Evolutionary conservation across 2,329 filamentous ascomycete species (phyloP), one percentile per base, ranked within the genome.

Genomic region (Fusarium siculi): DNA sequence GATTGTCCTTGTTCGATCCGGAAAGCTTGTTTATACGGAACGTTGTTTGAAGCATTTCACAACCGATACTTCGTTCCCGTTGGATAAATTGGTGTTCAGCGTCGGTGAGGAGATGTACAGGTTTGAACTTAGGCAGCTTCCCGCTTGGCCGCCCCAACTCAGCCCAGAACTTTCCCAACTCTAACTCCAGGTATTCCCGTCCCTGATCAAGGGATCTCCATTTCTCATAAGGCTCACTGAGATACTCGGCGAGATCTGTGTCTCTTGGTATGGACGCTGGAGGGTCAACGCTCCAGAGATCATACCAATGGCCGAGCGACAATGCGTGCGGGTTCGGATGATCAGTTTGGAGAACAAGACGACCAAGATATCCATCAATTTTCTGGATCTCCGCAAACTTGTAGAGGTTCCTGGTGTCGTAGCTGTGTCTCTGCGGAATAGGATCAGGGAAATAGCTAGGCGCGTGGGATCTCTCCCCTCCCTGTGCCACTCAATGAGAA

Each of bases 231-330:
- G 47, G 21, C 47, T 50, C 21, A 11, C 21, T 34, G 30, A 50
- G 21, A 23, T 23, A 23, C 47, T 23, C 23, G n/a, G 3, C 11
- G 11, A 50, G 16, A 18, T 50, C 47, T 34, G 16, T 50, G 47
- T 50, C 47, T 34, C 23, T n/a, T 34, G 47, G 30, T 34, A 23
- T 9, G 30, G 5, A 8, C 10, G 4, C 2, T 14, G 30, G 10
- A 50, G 16, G 30, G 16, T 3, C 4, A n/a, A 34, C 3, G 21
- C 2, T 9, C 15, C 18, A 1, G 5, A 12, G 11, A 14, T 4
- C 9, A 12, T 11, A 12, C 42, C 42, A 44, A 44, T 15, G 5
- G n/a, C 7, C 16, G 7, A 10, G 23, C 42, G 8, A 9, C 39
- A 14, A 42, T 42, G 21, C 15, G 19, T 30, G 3, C 6, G 19